Evolutionary conservation across 2,329 filamentous ascomycete species (phyloP).

Genomic region (Plenodomus lindquistii): DNA sequence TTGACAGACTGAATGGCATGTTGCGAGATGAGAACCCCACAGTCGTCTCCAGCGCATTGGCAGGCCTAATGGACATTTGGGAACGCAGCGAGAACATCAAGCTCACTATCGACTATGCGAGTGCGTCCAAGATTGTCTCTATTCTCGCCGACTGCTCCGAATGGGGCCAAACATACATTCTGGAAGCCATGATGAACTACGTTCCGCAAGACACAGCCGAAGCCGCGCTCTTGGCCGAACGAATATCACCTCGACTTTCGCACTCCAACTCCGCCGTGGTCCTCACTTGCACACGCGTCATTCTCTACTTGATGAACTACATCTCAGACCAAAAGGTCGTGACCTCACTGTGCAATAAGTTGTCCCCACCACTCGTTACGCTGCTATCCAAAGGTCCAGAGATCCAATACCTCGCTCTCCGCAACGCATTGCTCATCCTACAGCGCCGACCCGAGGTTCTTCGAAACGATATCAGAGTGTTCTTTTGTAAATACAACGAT

Average conservation of each 20-base stretch:
- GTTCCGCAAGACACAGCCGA: conserved; percentile 90
- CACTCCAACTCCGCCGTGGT: conserved; percentile 97
- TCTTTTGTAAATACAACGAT: conserved; percentile 99
- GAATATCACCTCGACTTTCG: conserved; percentile 91
- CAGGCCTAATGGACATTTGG: conserved; percentile 95
- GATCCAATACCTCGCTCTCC: conserved; percentile 94
- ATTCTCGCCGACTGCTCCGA: conserved; percentile 97
- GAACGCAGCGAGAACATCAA: conserved; percentile 97
- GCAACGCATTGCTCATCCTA: conserved; percentile 91
- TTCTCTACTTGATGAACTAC: conserved; percentile 98
- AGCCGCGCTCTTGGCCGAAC: conserved; percentile 85
- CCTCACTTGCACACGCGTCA: conserved; percentile 91
- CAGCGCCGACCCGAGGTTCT: conserved; percentile 91
- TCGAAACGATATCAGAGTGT: conserved; percentile 94
- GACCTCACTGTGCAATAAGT: conserved; percentile 81
- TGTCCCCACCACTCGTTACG: conserved; percentile 93
- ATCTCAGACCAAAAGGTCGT: conserved; percentile 91
- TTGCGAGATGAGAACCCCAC: conserved; percentile 96
- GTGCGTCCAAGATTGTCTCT: conserved; percentile 96
- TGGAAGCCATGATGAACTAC: conserved; percentile 97
- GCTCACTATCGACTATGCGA: conserved; percentile 95
- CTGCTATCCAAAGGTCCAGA: conserved; percentile 94
- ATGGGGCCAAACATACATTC: conserved; percentile 98
- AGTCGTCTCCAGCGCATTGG: conserved; percentile 91
- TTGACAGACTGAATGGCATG: conserved; percentile 86